Evolutionary conservation across 2,329 filamentous ascomycete species (phyloP).

Genomic region (Xylariaceae sp.): DNA sequence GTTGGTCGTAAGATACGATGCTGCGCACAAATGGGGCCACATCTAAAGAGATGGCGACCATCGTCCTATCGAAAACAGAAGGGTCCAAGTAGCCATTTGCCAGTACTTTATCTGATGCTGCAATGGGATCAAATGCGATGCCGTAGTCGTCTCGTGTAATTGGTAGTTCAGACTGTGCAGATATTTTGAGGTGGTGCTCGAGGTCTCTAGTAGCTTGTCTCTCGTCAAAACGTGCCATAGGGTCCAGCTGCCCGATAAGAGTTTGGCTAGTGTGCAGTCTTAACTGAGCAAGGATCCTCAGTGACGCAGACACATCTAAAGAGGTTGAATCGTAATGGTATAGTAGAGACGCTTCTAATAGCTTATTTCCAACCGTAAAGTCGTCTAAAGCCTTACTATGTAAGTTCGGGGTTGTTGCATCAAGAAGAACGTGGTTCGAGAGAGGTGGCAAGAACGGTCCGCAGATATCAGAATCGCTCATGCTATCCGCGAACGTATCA

Average conservation of each 20-base stretch:
- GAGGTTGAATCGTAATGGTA: conserved; percentile 41
- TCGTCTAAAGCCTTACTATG: conserved; percentile 55
- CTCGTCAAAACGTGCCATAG: conserved; percentile 30
- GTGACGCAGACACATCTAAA: conserved; percentile 40
- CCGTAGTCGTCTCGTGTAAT: conserved; percentile 60
- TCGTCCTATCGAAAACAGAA: conserved; percentile 77
- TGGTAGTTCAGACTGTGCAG: conserved; percentile 26
- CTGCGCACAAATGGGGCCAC: conserved; percentile 88
- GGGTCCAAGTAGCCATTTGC: conserved; percentile 59
- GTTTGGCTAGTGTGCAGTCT: conserved; percentile 18
- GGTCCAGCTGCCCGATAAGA: not conserved
- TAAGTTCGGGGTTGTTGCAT: conserved; percentile 67
- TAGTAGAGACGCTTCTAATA: conserved; percentile 53
- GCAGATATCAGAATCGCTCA: conserved; percentile 71
- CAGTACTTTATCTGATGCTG: conserved; percentile 53
- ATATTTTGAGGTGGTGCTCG: conserved; percentile 43
- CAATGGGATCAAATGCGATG: conserved; percentile 66
- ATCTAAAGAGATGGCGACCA: conserved; percentile 71
- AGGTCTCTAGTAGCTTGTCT: conserved; percentile 39
- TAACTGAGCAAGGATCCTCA: conserved; percentile 43
- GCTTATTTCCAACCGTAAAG: conserved; percentile 53
- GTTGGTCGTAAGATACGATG: conserved; percentile 79
- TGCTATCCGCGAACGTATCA: conserved; percentile 59
- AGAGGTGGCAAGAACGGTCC: conserved; percentile 55
- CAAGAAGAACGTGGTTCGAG: conserved; percentile 53